These are phyloP conservation scores for Termitomyces sp. DNA, from an alignment of 768 basidiomycete species.

Conservation along the genomic window DNA sequence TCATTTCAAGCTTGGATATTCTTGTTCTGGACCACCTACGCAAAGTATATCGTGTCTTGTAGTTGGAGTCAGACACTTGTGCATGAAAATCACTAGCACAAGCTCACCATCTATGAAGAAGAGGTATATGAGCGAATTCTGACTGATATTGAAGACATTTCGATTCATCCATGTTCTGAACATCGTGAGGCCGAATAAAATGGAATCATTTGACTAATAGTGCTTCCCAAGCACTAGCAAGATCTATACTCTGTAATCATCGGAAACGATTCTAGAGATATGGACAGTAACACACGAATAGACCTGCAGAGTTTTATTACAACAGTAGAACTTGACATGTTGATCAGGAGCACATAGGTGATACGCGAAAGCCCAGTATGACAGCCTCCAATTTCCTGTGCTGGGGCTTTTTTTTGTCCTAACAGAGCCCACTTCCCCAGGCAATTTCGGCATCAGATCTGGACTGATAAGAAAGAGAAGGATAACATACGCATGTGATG, in stretches of 20 bases:
- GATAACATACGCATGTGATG: conserved; percentile 30
- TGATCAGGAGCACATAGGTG: conserved; percentile 24
- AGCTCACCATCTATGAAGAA: conserved; percentile 48
- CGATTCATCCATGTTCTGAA: conserved; percentile 38
- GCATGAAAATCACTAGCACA: background rate
- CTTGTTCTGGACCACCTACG: conserved; percentile 28
- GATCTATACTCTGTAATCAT: conserved; percentile 14
- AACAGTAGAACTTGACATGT: background rate
- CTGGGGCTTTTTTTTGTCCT: conserved; percentile 28
- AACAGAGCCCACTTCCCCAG: conserved; percentile 38
- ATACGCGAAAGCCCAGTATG: conserved; percentile 27
- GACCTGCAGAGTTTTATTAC: background rate
- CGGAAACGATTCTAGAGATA: background rate
- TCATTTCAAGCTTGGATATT: background rate
- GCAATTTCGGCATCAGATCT: background rate
- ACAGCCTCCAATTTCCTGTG: conserved; percentile 26
- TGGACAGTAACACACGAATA: background rate
- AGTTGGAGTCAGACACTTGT: background rate
- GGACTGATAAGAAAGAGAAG: conserved; percentile 1
- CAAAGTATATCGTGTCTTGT: conserved; percentile 56
- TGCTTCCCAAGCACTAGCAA: conserved; percentile 46
- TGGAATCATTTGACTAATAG: conserved; percentile 44
- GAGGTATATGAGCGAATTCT: conserved; percentile 33
- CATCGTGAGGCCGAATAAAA: conserved; percentile 47
- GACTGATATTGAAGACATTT: conserved; percentile 21